These are phyloP conservation scores for Micractinium sp. DNA, from an alignment of 139 green algal species.

Conservation along the genomic window DNA sequence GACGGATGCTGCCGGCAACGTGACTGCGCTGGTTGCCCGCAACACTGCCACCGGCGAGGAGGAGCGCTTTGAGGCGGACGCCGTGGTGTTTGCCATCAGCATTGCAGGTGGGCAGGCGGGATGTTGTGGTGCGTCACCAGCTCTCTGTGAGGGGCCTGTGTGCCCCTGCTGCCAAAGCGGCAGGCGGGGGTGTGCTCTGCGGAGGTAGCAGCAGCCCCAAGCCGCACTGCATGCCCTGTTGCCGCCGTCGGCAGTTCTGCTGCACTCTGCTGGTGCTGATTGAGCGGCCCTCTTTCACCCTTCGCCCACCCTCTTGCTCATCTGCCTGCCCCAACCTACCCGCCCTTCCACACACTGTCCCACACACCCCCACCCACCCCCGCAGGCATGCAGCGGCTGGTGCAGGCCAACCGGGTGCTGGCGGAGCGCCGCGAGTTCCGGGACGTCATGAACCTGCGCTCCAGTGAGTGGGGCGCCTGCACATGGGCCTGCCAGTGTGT, in stretches of 20 bases:
- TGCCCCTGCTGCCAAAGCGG: too few species aligned
- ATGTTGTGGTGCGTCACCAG: background rate
- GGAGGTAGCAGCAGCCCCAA: too few species aligned
- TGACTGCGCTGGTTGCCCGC: constrained; percentile 35
- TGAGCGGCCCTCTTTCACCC: background rate
- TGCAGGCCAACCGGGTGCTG: constrained; percentile 62
- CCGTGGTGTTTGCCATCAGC: constrained; percentile 86
- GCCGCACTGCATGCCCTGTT: too few species aligned
- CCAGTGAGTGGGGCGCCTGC: constrained; percentile 18
- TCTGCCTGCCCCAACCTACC: background rate
- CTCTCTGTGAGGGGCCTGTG: too few species aligned
- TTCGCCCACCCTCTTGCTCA: background rate
- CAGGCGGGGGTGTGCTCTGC: too few species aligned
- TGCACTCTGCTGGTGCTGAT: background rate
- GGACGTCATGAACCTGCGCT: constrained; percentile 78
- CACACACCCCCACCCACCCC: background rate
- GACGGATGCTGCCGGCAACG: constrained; percentile 30
- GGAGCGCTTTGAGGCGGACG: constrained; percentile 69
- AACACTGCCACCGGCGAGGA: constrained; percentile 32
- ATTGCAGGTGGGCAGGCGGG: constrained; percentile 46
- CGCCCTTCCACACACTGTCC: background rate
- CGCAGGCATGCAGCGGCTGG: constrained; percentile 87
- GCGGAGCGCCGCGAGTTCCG: constrained; percentile 62
- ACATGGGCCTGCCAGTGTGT: too few species aligned
- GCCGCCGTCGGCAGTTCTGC: background rate